Base-by-base conservation (phyloP, 1,284 basidiomycete species). In the Cryptococcus sp. region DNA sequence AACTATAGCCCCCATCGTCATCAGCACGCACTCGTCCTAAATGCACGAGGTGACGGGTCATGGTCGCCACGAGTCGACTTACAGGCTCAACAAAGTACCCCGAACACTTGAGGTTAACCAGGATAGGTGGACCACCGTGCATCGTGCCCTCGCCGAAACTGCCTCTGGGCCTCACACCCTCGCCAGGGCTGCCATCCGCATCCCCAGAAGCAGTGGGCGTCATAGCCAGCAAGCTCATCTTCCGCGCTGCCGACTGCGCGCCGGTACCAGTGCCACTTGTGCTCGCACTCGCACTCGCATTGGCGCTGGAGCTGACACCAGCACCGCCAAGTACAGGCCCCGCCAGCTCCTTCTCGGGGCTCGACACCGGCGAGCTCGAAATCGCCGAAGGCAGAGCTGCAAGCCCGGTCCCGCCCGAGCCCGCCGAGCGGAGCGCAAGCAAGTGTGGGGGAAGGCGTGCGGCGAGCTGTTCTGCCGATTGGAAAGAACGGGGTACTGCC, bases 1-100 rank as follows among this genome's bases (percentile, higher is more conserved):
- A 96, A 87, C 85, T 92, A 60, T 6, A 46, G 38, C 13, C 8
- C 33, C 28, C 28, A 9, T 33, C 28, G 28, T 9, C 8, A 40
- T 42, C 20, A 44, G 50, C 11, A 23, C 6, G n/a, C n/a, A n/a
- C n/a, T n/a, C n/a, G n/a, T n/a, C n/a, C n/a, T n/a, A n/a, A n/a
- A n/a, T n/a, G n/a, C 28, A 11, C n/a, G 12, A 21, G 3, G n/a
- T 33, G 39, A 1, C 23, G 8, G 43, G 12, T 6, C 24, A 28
- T n/a, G 12, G 18, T 47, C 46, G 43, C 56, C 53, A 20, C 13
- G 15, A 28, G 15, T 33, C 15, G 16, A 80, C 86, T 65, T 67
- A 93, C 88, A 40, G 94, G 93, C 75, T 98, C 95, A 49, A 97
- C 85, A 75, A 97, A 98, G 78, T 98, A 98, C 7, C 91, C 91